phyloP scores from a whole-genome alignment of 2,329 filamentous ascomycete species.

The Ambrosiella cleistominuta region DNA sequence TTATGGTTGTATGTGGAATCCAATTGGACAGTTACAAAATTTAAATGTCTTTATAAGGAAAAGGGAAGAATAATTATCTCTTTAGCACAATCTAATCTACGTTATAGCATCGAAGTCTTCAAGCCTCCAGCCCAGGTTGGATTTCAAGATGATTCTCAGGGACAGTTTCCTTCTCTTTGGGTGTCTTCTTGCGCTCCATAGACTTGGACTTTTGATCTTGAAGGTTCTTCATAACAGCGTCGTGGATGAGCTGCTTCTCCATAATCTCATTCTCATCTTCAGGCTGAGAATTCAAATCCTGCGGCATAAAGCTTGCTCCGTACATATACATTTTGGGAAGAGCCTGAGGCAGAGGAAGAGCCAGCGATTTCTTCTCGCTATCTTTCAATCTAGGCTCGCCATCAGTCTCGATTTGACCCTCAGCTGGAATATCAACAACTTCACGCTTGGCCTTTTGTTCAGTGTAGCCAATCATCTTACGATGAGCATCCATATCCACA shows the following conservation, averaged over 20 bases:
- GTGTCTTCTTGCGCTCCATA: no score
- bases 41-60: no score
- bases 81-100: no score
- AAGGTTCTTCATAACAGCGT: background rate
- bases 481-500: constrained; percentile 23
- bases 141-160: no score
- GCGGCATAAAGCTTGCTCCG: constrained; percentile 9
- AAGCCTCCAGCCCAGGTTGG: no score
- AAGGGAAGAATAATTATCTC: no score
- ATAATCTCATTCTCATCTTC: background rate
- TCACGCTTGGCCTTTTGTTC: background rate
- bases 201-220: background rate
- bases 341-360: constrained; percentile 9
- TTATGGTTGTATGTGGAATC: background rate
- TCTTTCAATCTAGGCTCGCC: background rate
- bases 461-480: constrained; percentile 9
- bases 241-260: background rate
- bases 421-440: background rate
- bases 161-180: no score
- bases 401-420: background rate
- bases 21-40: background rate
- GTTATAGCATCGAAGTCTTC: no score
- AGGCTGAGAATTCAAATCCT: constrained; percentile 7
- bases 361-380: constrained; percentile 4
- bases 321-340: constrained; percentile 13